phyloP scores from a whole-genome alignment of 192 early-diverging fungal species.

The Allomyces javanicus region DNA sequence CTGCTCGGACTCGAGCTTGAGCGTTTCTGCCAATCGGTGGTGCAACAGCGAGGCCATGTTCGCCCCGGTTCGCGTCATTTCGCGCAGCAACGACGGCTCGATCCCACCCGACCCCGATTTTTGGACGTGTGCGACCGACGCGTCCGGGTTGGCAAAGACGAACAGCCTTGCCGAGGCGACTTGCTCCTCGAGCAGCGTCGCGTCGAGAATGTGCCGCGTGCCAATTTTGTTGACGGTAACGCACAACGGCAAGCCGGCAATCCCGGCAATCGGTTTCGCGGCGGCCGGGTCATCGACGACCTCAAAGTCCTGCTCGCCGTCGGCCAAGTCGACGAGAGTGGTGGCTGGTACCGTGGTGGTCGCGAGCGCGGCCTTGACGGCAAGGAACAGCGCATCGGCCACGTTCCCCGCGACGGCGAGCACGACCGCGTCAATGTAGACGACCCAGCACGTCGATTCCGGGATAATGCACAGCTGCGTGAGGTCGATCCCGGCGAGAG shows the following conservation, averaged over 20 bases:
- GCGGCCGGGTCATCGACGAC: constrained; percentile 78
- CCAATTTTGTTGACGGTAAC: constrained; percentile 82
- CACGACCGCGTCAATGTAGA: constrained; percentile 78
- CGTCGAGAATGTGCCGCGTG: constrained; percentile 62
- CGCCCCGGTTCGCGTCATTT: constrained; percentile 26
- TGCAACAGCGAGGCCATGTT: no score
- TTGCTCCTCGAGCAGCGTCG: constrained; percentile 72
- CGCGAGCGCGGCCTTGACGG: constrained; percentile 67
- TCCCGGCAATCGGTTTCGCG: constrained; percentile 53
- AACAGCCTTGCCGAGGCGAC: constrained; percentile 60
- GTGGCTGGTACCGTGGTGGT: constrained; percentile 73
- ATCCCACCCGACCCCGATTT: constrained; percentile 57
- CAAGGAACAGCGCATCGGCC: constrained; percentile 66
- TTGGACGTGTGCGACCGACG: constrained; percentile 69
- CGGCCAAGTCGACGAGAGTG: constrained; percentile 53
- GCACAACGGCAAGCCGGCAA: constrained; percentile 55
- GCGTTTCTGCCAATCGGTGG: no score
- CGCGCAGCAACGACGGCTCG: constrained; percentile 51
- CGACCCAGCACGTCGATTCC: constrained; percentile 69
- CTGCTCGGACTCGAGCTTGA: no score
- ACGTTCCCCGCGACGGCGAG: constrained; percentile 76
- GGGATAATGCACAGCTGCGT: constrained; percentile 77
- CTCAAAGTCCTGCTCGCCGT: constrained; percentile 76
- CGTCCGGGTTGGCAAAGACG: constrained; percentile 59
- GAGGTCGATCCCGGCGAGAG: constrained; percentile 69